Evolutionary conservation across 2,329 filamentous ascomycete genomes (phyloP), one percentile per base, ranked within the genome.

Genomic region (Fusarium sp.): DNA sequence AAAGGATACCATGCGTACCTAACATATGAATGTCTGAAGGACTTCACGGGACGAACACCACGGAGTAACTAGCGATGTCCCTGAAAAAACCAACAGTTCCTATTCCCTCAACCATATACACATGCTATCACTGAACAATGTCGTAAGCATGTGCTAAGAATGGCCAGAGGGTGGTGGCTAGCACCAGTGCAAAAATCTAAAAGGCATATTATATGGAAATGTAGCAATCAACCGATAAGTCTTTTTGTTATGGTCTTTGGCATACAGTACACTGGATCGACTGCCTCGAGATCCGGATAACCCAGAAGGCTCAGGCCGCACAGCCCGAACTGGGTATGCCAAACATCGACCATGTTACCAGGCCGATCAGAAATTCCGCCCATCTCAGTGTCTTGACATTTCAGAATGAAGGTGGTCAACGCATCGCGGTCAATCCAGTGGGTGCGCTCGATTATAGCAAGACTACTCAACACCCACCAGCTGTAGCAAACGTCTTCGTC

Each of bases 401-500:
- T 87, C 63, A 99, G 82, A 58, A 99, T 98, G 81, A 97, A 99
- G 25, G 81, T 80, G 54, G 90, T 87, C 75, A 99, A 87, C 77
- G 93, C 92, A 61, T 90, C 86, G 52, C 90, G 88, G 82, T 99
- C 93, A 78, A 99, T 97, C 96, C 96, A 99, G 79, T 98, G 93
- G 56, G 94, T 87, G 59, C 91, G 90, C 57, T 88, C 90, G 73
- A 99, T 92, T 87, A 98, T 98, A 47, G 92, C 91, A 73, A 99
- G 83, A 79, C 95, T 97, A 77, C 93, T 95, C 77, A 95, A 84
- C 46, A 98, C 96, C 96, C 96, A 99, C 96, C 96, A 99, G 79
- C 94, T 97, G 82, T 99, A 99, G 83, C 96, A 99, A 16, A 97
- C 95, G 79, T 99, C 96, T 79, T 97, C 95, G 68, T 92, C 83